Base-by-base conservation (phyloP, 2,329 filamentous ascomycete genomes). In the Sarocladium oryzae region DNA sequence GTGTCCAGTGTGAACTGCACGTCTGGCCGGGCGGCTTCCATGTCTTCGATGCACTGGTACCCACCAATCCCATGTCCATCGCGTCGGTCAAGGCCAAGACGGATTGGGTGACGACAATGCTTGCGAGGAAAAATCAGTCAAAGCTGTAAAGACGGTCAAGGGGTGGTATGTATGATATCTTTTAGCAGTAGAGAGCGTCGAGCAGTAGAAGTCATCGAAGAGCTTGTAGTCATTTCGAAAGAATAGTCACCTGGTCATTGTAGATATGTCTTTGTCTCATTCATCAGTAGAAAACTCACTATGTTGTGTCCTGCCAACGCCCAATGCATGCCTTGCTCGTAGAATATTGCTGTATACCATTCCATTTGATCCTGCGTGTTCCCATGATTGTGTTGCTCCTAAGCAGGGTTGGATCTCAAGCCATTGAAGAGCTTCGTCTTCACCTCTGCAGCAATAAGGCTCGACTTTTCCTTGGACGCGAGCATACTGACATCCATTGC, bases 361-460 rank as follows among this genome's bases (percentile, higher is more conserved):
- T 30, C 23, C 37, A 40, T 40, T 30, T 32, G 28, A 9, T 6
- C 8, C 26, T 35, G 24, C 16, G 13, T 30, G n/a, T 11, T 33
- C 21, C 33, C 16, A 9, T n/a, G 8, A 7, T 40, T 40, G n/a
- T 21, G 20, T n/a, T 51, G 24, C 43, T 40, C 30, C 30, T 37
- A 36, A 9, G 50, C 43, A 32, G 30, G 38, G 21, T 57, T 57
- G 15, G 53, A 50, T 35, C 64, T 64, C 37, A 74, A 57, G 11
- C 69, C 61, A 55, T 74, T 76, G 56, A 87, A 87, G 4, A 87
- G 67, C 60, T 76, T 76, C 48, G 77, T 77, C 71, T 86, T 87
- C 55, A 86, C 75, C 58, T 81, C 75, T 1, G 74, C 73, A 2
- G 82, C 81, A 62, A 84, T 69, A 55, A 86, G 60, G 0, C 83